A percentile compares a stretch with the other conserved stretches of the same genome.
phyloP scores from a whole-genome alignment of 768 basidiomycete species.

The Udeniomyces megalosporus region DNA sequence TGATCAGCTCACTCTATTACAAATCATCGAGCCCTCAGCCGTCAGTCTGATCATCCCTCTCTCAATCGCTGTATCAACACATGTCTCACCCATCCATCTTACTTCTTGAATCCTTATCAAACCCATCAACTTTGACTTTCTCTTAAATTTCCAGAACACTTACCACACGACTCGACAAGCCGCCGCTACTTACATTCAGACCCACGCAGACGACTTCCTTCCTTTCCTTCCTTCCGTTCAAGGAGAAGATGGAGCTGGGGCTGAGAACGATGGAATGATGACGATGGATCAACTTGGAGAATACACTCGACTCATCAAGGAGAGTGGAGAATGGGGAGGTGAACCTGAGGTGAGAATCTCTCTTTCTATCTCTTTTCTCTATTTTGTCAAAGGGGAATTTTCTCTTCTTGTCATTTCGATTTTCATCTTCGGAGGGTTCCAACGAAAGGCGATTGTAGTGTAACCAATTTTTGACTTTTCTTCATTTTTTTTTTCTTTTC shows the following conservation, averaged over 20 bases:
- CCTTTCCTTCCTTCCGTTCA: conserved; percentile 70
- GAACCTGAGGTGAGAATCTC: conserved; percentile 58
- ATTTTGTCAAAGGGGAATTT: too few species aligned
- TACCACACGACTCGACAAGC: conserved; percentile 46
- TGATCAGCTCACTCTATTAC: conserved; percentile 68
- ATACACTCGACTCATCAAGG: conserved; percentile 62
- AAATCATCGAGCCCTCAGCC: conserved; percentile 40
- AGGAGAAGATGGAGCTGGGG: conserved; percentile 52
- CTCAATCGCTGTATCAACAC: too few species aligned
- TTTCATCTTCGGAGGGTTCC: too few species aligned
- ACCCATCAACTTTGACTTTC: background rate
- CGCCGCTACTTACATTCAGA: conserved; percentile 64
- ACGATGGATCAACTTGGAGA: conserved; percentile 39
- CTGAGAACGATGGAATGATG: conserved; percentile 56
- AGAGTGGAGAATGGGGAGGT: conserved; percentile 89
- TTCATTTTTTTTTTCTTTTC: background rate
- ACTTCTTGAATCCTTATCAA: conserved; percentile 16
- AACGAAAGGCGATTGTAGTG: too few species aligned
- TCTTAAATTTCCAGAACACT: conserved; percentile 4
- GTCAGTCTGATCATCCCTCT: conserved; percentile 6
- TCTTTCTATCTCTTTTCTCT: background rate
- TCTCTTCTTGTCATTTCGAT: too few species aligned
- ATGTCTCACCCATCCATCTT: conserved; percentile 23
- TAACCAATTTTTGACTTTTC: too few species aligned
- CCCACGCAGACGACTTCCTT: conserved; percentile 75